These are phyloP conservation scores for Conoideocrella luteorostrata DNA, from an alignment of 2,329 filamentous ascomycete species.

Conservation along the genomic window DNA sequence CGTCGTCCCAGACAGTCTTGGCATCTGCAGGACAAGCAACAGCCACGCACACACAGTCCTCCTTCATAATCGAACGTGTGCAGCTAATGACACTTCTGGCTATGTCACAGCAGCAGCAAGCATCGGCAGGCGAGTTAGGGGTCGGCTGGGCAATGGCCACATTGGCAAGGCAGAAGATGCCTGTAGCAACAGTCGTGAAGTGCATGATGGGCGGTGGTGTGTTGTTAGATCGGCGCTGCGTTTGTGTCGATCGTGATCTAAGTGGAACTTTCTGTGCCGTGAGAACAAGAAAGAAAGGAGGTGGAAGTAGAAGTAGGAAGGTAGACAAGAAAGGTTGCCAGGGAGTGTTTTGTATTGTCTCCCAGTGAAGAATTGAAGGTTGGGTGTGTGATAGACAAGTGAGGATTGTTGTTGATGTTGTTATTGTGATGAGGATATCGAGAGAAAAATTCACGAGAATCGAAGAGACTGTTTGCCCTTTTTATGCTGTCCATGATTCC, in stretches of 20 bases:
- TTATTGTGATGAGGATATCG: not conserved
- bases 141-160: constrained; percentile 3
- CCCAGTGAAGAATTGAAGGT: too few species aligned
- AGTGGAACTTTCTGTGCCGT: too few species aligned
- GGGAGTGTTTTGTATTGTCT: not conserved
- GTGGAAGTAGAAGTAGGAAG: not conserved
- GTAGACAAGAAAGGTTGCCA: not conserved
- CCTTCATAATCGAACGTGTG: constrained; percentile 9
- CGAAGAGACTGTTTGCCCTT: not conserved
- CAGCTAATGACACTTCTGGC: constrained; percentile 19
- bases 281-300: too few species aligned
- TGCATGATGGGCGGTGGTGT: constrained; percentile 15
- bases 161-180: constrained; percentile 7
- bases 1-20: constrained; percentile 11
- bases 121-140: constrained; percentile 6
- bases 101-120: constrained; percentile 30
- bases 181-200: constrained; percentile 15
- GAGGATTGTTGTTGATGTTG: too few species aligned
- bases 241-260: too few species aligned
- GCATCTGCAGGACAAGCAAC: constrained; percentile 19
- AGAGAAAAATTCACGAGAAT: not conserved
- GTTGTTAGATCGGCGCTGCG: not conserved
- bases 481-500: not conserved
- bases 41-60: constrained; percentile 21
- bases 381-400: too few species aligned